These are phyloP conservation scores for Cladosporium sp. DNA, from an alignment of 2,329 filamentous ascomycete species.

Conservation along the genomic window DNA sequence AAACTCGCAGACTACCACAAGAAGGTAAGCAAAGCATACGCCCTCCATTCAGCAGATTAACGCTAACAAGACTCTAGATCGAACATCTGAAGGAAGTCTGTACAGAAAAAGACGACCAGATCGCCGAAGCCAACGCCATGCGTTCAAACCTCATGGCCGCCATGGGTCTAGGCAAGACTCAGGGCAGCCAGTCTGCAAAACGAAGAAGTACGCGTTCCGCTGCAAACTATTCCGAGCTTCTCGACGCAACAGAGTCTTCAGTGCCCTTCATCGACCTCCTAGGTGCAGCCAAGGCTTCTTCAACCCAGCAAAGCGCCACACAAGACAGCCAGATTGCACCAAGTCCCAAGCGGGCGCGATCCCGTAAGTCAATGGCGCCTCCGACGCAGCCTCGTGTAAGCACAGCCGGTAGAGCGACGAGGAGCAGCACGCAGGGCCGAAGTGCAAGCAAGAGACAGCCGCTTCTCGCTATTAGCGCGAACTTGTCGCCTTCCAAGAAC, in stretches of 20 bases:
- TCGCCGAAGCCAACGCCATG: constrained; percentile 36
- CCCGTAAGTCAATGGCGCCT: constrained; percentile 26
- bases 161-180: constrained; percentile 28
- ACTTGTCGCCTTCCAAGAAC: constrained; percentile 22
- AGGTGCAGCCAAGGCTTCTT: constrained; percentile 14
- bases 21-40: not conserved
- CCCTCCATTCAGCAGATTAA: too few species aligned
- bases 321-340: constrained; percentile 26
- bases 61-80: constrained; percentile 18
- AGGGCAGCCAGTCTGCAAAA: constrained; percentile 7
- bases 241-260: constrained; percentile 8
- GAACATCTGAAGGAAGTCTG: constrained; percentile 30
- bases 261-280: constrained; percentile 14
- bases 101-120: constrained; percentile 32
- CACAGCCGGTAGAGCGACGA: constrained; percentile 11
- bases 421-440: constrained; percentile 18
- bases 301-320: constrained; percentile 13
- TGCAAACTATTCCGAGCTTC: not conserved
- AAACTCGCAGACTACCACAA: constrained; percentile 9
- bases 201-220: not conserved
- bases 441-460: constrained; percentile 23
- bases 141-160: constrained; percentile 34
- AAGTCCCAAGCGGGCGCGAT: constrained; percentile 41
- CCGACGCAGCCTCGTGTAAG: constrained; percentile 25
- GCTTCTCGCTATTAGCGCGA: constrained; percentile 24